phyloP scores from a whole-genome alignment of 108 stramenopile genomes.

The Cylindrotheca fusiformis region DNA sequence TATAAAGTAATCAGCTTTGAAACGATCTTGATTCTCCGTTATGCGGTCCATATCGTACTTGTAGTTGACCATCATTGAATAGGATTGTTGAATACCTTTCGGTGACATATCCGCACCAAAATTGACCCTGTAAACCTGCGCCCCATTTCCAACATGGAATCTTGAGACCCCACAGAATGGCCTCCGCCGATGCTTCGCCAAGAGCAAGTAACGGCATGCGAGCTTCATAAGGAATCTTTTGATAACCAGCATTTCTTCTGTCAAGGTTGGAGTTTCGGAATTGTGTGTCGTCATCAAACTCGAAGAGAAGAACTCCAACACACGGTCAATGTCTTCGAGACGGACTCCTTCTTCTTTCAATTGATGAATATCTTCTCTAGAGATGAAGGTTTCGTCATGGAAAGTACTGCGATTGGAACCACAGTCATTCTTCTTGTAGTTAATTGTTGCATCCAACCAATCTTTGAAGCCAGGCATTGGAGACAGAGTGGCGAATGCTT shows the following conservation, averaged over 20 bases:
- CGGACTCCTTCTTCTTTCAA: slow-evolving; percentile 12
- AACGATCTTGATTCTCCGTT: slow-evolving; percentile 38
- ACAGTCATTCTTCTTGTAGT: slow-evolving; percentile 22
- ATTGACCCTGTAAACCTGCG: slow-evolving; percentile 67
- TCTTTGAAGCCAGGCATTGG: slow-evolving; percentile 86
- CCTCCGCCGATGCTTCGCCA: slow-evolving; percentile 66
- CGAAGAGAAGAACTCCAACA: too few relatives aligned
- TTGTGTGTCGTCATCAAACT: too few relatives aligned
- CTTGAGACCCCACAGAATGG: slow-evolving; percentile 81
- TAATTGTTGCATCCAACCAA: slow-evolving; percentile 74
- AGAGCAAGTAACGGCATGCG: slow-evolving; percentile 60
- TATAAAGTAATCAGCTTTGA: slow-evolving; percentile 14
- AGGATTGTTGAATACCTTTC: slow-evolving; percentile 65
- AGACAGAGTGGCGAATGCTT: slow-evolving; percentile 82
- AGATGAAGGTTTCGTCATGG: slow-evolving; percentile 34
- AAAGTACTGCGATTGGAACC: too few relatives aligned
- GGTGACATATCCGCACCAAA: slow-evolving; percentile 62
- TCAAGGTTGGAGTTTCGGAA: too few relatives aligned
- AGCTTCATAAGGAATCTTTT: slow-evolving; percentile 60
- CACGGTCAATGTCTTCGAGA: too few relatives aligned
- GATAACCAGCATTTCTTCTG: slow-evolving; percentile 18
- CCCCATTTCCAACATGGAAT: slow-evolving; percentile 87
- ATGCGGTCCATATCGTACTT: slow-evolving; percentile 59
- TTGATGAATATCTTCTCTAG: slow-evolving; percentile 24
- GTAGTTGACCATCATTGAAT: slow-evolving; percentile 89